Evolutionary conservation across 345 rosid species (phyloP), one percentile per base, ranked within the genome.

Genomic region (Salix udensis): DNA sequence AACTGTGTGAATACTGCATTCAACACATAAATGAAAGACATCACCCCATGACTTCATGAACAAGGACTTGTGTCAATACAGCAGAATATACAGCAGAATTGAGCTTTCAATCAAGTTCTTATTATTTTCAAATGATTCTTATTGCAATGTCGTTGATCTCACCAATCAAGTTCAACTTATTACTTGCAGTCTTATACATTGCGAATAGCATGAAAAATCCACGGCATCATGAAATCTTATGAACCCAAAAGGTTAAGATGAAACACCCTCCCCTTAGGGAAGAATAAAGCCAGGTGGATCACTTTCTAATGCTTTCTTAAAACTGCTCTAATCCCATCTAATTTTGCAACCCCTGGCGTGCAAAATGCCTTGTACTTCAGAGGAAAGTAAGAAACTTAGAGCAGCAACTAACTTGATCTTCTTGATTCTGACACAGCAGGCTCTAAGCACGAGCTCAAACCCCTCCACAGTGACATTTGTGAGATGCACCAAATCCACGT

Each of bases 401-500:
- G 88, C 74, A 74, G 89, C 89, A 7, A 79, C 88, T 81, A 95
- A 81, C 87, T 95, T 95, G 70, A 95, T 90, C 89, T 91, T 95
- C 84, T 93, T 91, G 46, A 95, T 85, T 84, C 93, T 83, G 50
- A 67, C 75, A 80, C 89, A 91, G 71, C 91, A 87, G 7, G 89
- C 88, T 84, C 90, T 78, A 18, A 92, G 85, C 3, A 95, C 93
- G 36, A 92, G 90, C 86, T 92, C 98, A 26, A 82, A 86, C 69
- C 97, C 97, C 84, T 89, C 91, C 24, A 86, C 88, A 0, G 93
- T 87, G 78, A 87, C 93, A 82, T 89, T 87, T 72, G 67, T 66
- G 62, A 95, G 86, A 82, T 87, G 87, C 65, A 92, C 95, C 74
- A 95, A 80, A 82, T 95, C 91, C n/a, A 85, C 97, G 5, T 95